Conservation (phyloP, 371 early-diverging fungal species). For the Mortierella sp. region DNA sequence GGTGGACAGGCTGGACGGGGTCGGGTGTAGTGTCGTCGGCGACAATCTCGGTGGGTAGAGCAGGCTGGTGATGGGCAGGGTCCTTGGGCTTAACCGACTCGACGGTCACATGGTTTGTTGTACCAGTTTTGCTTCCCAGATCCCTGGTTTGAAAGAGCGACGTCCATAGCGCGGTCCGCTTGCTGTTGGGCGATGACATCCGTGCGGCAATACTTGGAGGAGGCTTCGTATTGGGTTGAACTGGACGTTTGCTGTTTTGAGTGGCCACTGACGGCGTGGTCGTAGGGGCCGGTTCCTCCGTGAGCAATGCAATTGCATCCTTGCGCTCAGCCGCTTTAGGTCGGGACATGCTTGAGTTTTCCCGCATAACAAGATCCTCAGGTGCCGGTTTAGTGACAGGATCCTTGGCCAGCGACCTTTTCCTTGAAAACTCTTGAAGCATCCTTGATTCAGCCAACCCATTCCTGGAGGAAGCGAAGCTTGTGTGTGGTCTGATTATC, state of each 20-base stretch:
- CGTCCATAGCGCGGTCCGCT: not conserved
- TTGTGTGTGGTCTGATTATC: constrained; percentile 12
- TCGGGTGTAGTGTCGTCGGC: not conserved
- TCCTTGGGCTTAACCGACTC: not conserved
- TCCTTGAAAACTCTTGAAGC: not conserved
- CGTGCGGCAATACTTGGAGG: not conserved
- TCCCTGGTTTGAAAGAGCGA: constrained; percentile 4
- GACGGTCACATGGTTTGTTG: not conserved
- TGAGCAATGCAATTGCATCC: not conserved
- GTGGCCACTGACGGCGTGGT: not conserved
- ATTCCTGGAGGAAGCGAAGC: not conserved
- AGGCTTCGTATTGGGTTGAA: not conserved
- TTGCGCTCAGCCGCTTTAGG: not conserved
- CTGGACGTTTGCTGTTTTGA: not conserved
- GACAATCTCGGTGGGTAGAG: not conserved
- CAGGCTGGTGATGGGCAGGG: not conserved
- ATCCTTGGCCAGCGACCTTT: not conserved
- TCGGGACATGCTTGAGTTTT: not conserved
- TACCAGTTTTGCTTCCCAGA: not conserved
- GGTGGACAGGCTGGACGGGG: not conserved
- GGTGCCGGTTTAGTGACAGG: constrained; percentile 5
- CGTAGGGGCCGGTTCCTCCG: not conserved
- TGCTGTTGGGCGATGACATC: not conserved
- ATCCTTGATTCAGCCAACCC: not conserved
- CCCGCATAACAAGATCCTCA: constrained; percentile 13